These are phyloP conservation scores for Epichloe elymi DNA, from an alignment of 2,329 filamentous ascomycete genomes.

Conservation along the genomic window DNA sequence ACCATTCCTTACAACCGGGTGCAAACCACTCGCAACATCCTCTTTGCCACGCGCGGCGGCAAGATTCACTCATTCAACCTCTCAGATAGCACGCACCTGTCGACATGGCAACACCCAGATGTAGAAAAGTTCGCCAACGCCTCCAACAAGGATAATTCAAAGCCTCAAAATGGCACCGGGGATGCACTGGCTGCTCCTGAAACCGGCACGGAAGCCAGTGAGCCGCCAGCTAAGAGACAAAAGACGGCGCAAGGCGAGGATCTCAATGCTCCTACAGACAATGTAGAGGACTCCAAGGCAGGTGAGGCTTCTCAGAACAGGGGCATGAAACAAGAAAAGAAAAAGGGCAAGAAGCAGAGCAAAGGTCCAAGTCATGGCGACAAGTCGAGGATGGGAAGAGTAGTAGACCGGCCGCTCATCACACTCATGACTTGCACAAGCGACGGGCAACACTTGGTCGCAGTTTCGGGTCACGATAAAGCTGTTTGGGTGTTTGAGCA, in stretches of 20 bases:
- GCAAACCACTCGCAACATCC: slow-evolving; percentile 36
- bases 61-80: slow-evolving; percentile 56
- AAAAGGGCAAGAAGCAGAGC: slow-evolving; percentile 19
- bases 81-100: slow-evolving; percentile 42
- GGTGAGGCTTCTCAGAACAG: slow-evolving; percentile 8
- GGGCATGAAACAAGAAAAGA: slow-evolving; percentile 10
- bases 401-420: slow-evolving; percentile 49
- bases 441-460: slow-evolving; percentile 56
- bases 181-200: slow-evolving; percentile 7
- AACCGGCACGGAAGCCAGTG: slow-evolving; percentile 11
- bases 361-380: slow-evolving; percentile 11
- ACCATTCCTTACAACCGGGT: slow-evolving; percentile 54
- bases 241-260: slow-evolving; percentile 16
- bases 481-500: slow-evolving; percentile 70
- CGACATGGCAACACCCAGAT: slow-evolving; percentile 45
- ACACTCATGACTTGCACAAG: slow-evolving; percentile 52
- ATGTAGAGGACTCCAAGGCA: slow-evolving; percentile 1
- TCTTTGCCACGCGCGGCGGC: slow-evolving; percentile 64
- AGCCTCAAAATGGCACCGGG: slow-evolving; percentile 4
- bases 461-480: slow-evolving; percentile 85
- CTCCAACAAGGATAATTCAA: slow-evolving; percentile 10
- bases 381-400: slow-evolving; percentile 13
- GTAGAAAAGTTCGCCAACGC: slow-evolving; percentile 19
- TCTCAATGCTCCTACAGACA: slow-evolving; percentile 3
- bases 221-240: slow-evolving; percentile 25